Percentiles rank a stretch among this genome's conserved stretches.
Conservation (phyloP, 441 rosid genomes). For the Corymbia citriodora region DNA sequence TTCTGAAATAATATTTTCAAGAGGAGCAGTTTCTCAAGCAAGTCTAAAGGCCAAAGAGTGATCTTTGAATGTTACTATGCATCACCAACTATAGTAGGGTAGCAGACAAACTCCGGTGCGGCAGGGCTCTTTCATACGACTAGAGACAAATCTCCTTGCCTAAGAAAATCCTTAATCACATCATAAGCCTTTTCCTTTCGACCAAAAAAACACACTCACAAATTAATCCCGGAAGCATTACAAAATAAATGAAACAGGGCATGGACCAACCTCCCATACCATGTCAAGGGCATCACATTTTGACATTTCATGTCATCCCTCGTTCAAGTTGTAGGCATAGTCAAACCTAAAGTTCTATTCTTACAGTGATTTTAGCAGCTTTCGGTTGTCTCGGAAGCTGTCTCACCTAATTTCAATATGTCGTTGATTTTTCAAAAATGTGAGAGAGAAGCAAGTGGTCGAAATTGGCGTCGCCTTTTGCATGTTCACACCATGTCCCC, state of each 20-base stretch:
- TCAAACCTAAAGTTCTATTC: background rate
- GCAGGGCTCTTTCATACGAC: too few species aligned
- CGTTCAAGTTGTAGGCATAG: background rate
- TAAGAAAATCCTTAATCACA: too few species aligned
- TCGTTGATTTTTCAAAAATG: background rate
- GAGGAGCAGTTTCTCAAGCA: too few species aligned
- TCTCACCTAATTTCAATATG: background rate
- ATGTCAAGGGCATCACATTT: background rate
- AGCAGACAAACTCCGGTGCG: too few species aligned
- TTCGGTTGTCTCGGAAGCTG: background rate
- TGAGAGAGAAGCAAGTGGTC: background rate
- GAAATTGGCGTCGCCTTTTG: background rate
- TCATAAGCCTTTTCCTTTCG: too few species aligned
- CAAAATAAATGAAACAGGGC: background rate
- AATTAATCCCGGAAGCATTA: background rate
- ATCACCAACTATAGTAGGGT: too few species aligned
- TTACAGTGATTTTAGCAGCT: background rate
- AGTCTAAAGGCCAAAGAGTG: too few species aligned
- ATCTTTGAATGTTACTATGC: too few species aligned
- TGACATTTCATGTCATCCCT: background rate
- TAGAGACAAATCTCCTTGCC: too few species aligned
- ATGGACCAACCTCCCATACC: fast-evolving
- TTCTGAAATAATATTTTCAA: too few species aligned
- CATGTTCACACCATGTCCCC: background rate
- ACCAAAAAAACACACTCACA: too few species aligned